phyloP scores from a whole-genome alignment of 1,284 basidiomycete genomes.

The Apiotrichum porosum region DNA sequence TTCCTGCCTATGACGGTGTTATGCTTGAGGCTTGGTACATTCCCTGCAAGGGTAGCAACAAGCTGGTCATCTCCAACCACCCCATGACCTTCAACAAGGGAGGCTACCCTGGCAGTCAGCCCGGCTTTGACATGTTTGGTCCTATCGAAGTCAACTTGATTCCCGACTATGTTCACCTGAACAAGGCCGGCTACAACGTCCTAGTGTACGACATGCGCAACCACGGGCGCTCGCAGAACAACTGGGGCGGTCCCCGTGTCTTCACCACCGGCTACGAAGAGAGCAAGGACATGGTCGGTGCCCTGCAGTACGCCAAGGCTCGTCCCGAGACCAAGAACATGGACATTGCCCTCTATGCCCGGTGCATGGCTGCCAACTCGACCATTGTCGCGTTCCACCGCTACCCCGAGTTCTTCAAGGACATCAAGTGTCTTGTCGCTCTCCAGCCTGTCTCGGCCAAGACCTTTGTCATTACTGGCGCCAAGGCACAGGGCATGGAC shows the following conservation, averaged over 20 bases:
- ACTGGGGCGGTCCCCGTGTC: background rate
- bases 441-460: constrained; percentile 2
- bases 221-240: constrained; percentile 1
- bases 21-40: constrained; percentile 6
- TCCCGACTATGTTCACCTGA: constrained; percentile 5
- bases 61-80: constrained; percentile 7
- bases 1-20: constrained; percentile 2
- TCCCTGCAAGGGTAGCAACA: background rate
- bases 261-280: constrained; percentile 1
- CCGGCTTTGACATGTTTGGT: background rate
- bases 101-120: background rate
- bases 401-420: background rate
- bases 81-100: constrained; percentile 13
- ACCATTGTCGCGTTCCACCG: background rate
- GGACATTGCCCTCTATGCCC: constrained; percentile 2
- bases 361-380: constrained; percentile 7
- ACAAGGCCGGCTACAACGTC: constrained; percentile 1
- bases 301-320: background rate
- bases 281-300: background rate
- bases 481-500: background rate
- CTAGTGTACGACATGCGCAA: constrained; percentile 7
- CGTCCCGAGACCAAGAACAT: background rate
- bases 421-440: background rate
- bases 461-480: background rate
- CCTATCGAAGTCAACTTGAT: constrained; percentile 6